Conservation (phyloP, 2,329 filamentous ascomycete genomes). For the Blumeriella jaapii region DNA sequence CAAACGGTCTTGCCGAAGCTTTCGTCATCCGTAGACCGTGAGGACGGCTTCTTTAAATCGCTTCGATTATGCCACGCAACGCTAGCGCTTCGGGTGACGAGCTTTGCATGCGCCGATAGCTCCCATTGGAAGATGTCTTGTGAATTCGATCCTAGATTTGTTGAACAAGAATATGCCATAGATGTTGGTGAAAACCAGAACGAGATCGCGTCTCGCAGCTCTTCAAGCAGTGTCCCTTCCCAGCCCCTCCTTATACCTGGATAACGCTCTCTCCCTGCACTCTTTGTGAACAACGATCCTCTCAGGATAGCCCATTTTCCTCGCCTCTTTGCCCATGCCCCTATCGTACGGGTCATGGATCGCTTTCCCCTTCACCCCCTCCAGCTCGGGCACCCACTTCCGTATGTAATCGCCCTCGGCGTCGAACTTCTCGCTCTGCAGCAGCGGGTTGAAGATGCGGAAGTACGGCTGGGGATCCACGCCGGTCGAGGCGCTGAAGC, state of each 20-base stretch:
- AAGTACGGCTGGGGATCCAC: constrained; percentile 88
- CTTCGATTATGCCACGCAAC: no score
- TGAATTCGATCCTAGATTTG: no score
- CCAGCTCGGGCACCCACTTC: constrained; percentile 70
- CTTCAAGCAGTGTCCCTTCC: constrained; percentile 32
- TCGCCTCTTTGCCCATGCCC: constrained; percentile 42
- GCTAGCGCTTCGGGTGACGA: no score
- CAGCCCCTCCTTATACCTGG: constrained; percentile 56
- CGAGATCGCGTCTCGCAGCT: background rate
- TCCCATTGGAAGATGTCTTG: no score
- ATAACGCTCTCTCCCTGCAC: constrained; percentile 53
- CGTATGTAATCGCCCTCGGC: constrained; percentile 67
- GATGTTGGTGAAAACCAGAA: background rate
- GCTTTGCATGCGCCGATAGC: no score
- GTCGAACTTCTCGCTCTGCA: constrained; percentile 84
- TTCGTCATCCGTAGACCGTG: no score
- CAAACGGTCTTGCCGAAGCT: no score
- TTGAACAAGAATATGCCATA: no score
- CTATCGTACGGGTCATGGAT: constrained; percentile 73
- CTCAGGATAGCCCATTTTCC: constrained; percentile 60
- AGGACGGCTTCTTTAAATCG: no score
- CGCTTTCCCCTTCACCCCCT: constrained; percentile 48
- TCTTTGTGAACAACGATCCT: constrained; percentile 65
- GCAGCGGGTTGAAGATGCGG: constrained; percentile 74
- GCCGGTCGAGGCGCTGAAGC: constrained; percentile 50